These are phyloP conservation scores for Botrytis deweyae DNA, from an alignment of 2,329 filamentous ascomycete species.

Conservation along the genomic window DNA sequence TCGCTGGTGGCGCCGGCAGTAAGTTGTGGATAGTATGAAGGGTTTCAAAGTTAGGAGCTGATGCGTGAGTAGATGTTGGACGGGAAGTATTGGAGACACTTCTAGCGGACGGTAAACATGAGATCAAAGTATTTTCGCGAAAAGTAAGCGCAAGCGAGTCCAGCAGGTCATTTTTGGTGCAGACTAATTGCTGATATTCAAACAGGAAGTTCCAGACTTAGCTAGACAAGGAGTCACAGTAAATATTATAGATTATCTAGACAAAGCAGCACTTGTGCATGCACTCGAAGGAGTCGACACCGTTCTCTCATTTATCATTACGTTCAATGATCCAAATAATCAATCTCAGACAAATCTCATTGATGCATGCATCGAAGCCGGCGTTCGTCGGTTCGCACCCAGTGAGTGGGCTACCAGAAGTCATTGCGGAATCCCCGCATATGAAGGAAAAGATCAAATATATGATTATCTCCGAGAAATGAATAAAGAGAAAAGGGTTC, in stretches of 20 bases:
- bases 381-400: constrained; percentile 42
- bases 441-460: constrained; percentile 45
- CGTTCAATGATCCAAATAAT: constrained; percentile 35
- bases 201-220: background rate
- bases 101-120: constrained; percentile 49
- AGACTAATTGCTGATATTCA: background rate
- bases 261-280: constrained; percentile 30
- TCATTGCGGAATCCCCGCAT: constrained; percentile 44
- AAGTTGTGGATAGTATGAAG: constrained; percentile 22
- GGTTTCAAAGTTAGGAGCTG: background rate
- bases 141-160: constrained; percentile 38
- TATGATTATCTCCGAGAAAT: constrained; percentile 44
- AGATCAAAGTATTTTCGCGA: constrained; percentile 52
- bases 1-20: constrained; percentile 49
- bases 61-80: constrained; percentile 47
- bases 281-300: constrained; percentile 49
- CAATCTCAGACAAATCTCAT: constrained; percentile 41
- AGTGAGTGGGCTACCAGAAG: constrained; percentile 43
- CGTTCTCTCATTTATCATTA: constrained; percentile 48
- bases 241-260: constrained; percentile 47
- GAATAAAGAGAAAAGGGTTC: constrained; percentile 44
- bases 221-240: constrained; percentile 40
- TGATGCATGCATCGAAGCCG: constrained; percentile 40
- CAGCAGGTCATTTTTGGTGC: no score
- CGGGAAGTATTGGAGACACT: constrained; percentile 53